Evolutionary conservation across 768 basidiomycete genomes (phyloP).

Genomic region (Nidularia pulvinata): DNA sequence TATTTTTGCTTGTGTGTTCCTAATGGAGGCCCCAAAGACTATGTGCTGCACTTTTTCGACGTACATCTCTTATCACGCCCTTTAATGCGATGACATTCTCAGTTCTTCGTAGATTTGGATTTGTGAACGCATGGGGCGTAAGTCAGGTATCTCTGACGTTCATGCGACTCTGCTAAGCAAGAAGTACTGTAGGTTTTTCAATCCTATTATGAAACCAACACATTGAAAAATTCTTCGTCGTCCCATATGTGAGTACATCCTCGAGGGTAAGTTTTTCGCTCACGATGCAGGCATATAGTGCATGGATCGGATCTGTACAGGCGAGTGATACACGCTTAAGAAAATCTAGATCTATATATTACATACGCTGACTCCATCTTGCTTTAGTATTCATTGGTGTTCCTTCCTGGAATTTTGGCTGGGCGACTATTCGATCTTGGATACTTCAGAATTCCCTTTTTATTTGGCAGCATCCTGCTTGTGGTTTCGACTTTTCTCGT

Average conservation of each 20-base stretch:
- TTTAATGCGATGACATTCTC: not conserved
- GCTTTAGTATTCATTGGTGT: constrained; percentile 43
- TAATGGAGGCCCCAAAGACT: constrained; percentile 1
- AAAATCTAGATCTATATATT: not conserved
- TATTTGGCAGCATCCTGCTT: constrained; percentile 39
- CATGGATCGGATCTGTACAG: constrained; percentile 29
- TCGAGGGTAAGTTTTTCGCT: not conserved
- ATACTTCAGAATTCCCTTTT: constrained; percentile 46
- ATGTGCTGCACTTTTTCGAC: constrained; percentile 34
- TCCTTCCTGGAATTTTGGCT: constrained; percentile 46
- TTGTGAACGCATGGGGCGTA: constrained; percentile 59
- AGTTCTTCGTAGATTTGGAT: constrained; percentile 39
- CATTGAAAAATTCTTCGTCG: constrained; percentile 37
- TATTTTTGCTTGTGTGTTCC: not conserved
- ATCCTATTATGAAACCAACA: constrained; percentile 50
- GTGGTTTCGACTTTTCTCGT: constrained; percentile 49
- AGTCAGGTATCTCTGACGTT: constrained; percentile 9
- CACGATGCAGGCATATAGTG: constrained; percentile 8
- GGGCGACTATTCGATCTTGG: constrained; percentile 68
- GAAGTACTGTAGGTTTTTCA: constrained; percentile 46
- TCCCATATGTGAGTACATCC: constrained; percentile 48
- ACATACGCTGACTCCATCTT: not conserved
- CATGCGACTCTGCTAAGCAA: not conserved
- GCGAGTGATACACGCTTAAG: constrained; percentile 2
- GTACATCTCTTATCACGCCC: constrained; percentile 15